Conservation (phyloP, 2,329 filamentous ascomycete genomes). For the Claviceps africana region DNA sequence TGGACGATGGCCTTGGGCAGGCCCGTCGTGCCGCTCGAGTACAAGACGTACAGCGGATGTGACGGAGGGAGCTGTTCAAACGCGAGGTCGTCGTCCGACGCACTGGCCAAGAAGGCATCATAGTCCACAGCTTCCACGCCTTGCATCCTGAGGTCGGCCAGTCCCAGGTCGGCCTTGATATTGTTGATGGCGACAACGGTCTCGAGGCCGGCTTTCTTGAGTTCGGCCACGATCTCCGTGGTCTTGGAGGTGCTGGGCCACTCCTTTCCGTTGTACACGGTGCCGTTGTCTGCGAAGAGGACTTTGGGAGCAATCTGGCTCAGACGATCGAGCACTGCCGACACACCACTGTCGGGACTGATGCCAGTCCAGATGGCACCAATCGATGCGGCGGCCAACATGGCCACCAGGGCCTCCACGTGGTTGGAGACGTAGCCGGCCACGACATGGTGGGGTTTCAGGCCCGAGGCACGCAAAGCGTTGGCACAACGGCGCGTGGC, state of each 20-base stretch:
- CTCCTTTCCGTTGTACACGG: slow-evolving; percentile 79
- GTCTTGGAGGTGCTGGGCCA: slow-evolving; percentile 74
- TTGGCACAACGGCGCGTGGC: slow-evolving; percentile 60
- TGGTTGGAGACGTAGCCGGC: slow-evolving; percentile 80
- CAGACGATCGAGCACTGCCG: slow-evolving; percentile 77
- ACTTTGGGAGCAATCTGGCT: slow-evolving; percentile 72
- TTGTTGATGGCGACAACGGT: slow-evolving; percentile 64
- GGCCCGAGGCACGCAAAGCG: slow-evolving; percentile 51
- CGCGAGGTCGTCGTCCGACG: slow-evolving; percentile 31
- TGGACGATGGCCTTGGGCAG: slow-evolving; percentile 90
- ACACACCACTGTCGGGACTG: slow-evolving; percentile 82
- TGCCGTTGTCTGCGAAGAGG: slow-evolving; percentile 77
- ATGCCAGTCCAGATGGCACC: slow-evolving; percentile 90
- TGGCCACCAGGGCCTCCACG: slow-evolving; percentile 70
- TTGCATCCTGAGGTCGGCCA: slow-evolving; percentile 26
- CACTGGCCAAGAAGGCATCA: slow-evolving; percentile 27
- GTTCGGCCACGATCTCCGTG: slow-evolving; percentile 53
- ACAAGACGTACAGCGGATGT: slow-evolving; percentile 86
- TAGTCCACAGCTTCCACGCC: slow-evolving; percentile 31
- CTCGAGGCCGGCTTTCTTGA: slow-evolving; percentile 47
- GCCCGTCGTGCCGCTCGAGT: slow-evolving; percentile 80
- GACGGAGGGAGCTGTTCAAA: slow-evolving; percentile 74
- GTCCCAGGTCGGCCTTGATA: slow-evolving; percentile 31
- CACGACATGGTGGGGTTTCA: slow-evolving; percentile 44
- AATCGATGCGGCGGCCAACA: slow-evolving; percentile 68